Evolutionary conservation across 2,329 filamentous ascomycete genomes (phyloP), one percentile per base, ranked within the genome.

Genomic region (Triangularia verruculosa): DNA sequence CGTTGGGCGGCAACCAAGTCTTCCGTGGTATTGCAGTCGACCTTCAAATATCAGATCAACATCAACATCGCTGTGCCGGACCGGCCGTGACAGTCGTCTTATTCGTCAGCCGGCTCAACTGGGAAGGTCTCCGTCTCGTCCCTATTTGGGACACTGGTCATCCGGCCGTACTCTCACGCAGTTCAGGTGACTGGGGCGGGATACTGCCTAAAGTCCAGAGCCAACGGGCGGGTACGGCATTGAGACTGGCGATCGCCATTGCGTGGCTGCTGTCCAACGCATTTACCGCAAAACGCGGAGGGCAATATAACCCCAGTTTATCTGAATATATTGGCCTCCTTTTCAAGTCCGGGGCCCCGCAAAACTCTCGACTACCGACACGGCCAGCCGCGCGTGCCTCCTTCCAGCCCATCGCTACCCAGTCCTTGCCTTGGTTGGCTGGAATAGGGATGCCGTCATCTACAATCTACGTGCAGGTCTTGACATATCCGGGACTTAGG

Each of bases 271-370:
- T 59, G 60, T 62, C 62, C 63, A 66, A 65, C 63, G 24, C 65
- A 64, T 43, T 39, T 62, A 32, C 61, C 59, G 59, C 62, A 54
- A 51, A 22, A 62, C 43, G 57, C 63, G 47, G 57, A 51, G 34
- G 61, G 64, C 65, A 73, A 72, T 72, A 65, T 72, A 66, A 56
- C 27, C 20, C 27, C 63, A 68, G 66, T 72, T 56, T 72, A 70
- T 70, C 62, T 70, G 68, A 71, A 68, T 72, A 72, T 51, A 72
- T 70, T 72, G 66, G 63, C 28, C 59, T 57, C 63, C 56, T 65
- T 59, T 32, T 56, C 22, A 66, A 69, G 64, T 67, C 69, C 58
- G 71, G 69, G 70, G 68, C 70, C 70, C 70, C 71, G 68, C 70
- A 64, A 54, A 54, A 67, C 66, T 22, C 59, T 58, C 56, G 65